A percentile compares a stretch with the other conserved stretches of the same genome.
Conservation (phyloP, 2,329 filamentous ascomycete genomes). For the Diaporthe citrichinensis region DNA sequence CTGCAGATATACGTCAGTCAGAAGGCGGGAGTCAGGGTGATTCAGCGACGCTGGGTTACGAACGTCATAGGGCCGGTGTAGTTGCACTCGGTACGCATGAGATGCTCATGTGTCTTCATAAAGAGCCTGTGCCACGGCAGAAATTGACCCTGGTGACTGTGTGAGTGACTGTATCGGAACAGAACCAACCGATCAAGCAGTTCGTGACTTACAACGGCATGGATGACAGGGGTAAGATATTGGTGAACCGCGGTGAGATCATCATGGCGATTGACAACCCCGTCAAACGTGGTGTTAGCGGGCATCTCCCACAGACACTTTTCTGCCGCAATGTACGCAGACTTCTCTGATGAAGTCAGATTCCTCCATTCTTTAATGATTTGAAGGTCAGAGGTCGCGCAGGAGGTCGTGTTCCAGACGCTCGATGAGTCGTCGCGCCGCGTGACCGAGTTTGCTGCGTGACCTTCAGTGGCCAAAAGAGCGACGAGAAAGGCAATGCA, state of each 20-base stretch:
- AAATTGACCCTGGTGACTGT: slow-evolving; percentile 45
- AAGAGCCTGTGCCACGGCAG: slow-evolving; percentile 55
- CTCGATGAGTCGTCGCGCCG: background rate
- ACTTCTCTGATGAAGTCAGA: slow-evolving; percentile 45
- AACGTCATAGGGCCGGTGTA: slow-evolving; percentile 41
- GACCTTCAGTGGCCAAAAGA: background rate
- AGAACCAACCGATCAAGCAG: background rate
- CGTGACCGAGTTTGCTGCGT: background rate
- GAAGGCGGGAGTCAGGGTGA: background rate
- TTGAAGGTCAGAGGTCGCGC: background rate
- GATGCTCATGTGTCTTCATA: slow-evolving; percentile 50
- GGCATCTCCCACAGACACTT: slow-evolving; percentile 50
- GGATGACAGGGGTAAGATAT: slow-evolving; percentile 48
- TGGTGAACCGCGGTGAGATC: slow-evolving; percentile 52
- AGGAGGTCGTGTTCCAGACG: slow-evolving; percentile 2
- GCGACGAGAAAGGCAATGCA: background rate
- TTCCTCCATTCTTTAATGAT: slow-evolving; percentile 20
- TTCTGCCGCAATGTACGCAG: slow-evolving; percentile 50
- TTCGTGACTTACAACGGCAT: slow-evolving; percentile 42
- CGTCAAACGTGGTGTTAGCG: slow-evolving; percentile 45
- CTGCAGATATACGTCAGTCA: background rate
- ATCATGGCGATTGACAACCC: slow-evolving; percentile 50
- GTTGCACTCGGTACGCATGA: slow-evolving; percentile 50
- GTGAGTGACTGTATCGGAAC: background rate
- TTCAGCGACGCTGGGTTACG: background rate